phyloP scores from a whole-genome alignment of 169 alveolate species.

The Besnoitia besnoiti region DNA sequence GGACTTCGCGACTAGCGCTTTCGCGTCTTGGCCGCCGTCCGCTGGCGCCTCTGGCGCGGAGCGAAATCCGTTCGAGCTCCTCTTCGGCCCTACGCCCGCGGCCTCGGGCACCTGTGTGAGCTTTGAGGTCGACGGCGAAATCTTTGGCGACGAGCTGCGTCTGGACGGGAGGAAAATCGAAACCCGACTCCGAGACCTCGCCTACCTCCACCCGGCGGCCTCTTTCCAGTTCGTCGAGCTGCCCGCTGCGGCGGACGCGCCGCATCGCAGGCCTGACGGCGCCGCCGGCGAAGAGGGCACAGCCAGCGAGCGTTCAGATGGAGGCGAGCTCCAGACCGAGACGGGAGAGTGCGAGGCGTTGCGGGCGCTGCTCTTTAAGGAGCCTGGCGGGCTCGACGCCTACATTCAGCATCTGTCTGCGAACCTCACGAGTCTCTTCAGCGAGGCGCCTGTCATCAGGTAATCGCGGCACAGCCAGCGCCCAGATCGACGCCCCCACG shows the following conservation, averaged over 20 bases:
- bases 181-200: conserved; percentile 65
- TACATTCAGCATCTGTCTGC: not conserved
- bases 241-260: not conserved
- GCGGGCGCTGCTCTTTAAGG: not conserved
- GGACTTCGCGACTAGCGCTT: not conserved
- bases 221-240: not conserved
- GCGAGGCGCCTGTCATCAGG: not conserved
- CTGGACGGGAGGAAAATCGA: conserved; percentile 63
- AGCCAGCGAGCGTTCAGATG: not conserved
- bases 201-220: conserved; percentile 50
- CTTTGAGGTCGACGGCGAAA: conserved; percentile 65
- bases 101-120: conserved; percentile 71
- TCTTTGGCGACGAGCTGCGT: conserved; percentile 63
- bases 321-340: not conserved
- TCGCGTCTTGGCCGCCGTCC: not conserved
- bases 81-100: not conserved
- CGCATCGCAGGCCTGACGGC: no score
- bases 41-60: no score
- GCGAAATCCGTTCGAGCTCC: not conserved
- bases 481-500: no score
- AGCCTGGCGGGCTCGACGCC: not conserved
- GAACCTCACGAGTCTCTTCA: not conserved
- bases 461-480: no score
- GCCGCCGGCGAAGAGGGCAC: not conserved
- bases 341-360: not conserved